These are phyloP conservation scores for Ascoidea tarda DNA, from an alignment of 805 yeast species.

Conservation along the genomic window DNA sequence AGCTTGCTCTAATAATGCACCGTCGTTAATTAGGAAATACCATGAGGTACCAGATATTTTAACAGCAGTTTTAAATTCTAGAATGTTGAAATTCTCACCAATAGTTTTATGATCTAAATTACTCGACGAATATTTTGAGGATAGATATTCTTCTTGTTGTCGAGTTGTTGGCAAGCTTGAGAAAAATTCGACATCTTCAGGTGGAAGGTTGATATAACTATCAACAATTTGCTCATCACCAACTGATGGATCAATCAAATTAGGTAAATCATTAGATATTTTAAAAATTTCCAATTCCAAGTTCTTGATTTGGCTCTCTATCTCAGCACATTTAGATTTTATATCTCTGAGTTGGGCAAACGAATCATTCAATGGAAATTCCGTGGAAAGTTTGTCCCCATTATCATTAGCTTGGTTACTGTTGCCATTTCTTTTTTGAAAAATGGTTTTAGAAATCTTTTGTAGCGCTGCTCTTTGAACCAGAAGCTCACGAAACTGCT, in stretches of 20 bases:
- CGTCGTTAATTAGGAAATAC: constrained; percentile 75
- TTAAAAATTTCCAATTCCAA: constrained; percentile 24
- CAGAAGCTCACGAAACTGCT: constrained; percentile 14
- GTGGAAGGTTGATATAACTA: constrained; percentile 34
- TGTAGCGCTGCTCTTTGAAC: constrained; percentile 16
- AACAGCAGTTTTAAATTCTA: constrained; percentile 64
- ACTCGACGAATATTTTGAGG: too few species aligned
- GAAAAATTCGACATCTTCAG: constrained; percentile 11
- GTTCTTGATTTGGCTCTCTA: constrained; percentile 7
- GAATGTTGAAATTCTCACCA: constrained; percentile 48
- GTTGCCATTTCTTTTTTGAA: constrained; percentile 12
- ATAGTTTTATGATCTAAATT: constrained; percentile 51
- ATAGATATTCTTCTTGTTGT: constrained; percentile 13
- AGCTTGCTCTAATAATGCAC: constrained; percentile 84
- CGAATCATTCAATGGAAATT: not conserved
- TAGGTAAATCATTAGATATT: constrained; percentile 45
- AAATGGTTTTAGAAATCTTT: constrained; percentile 6
- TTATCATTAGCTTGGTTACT: constrained; percentile 15
- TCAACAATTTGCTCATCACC: constrained; percentile 28
- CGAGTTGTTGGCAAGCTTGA: constrained; percentile 7
- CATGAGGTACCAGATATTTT: constrained; percentile 69
- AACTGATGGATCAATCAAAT: constrained; percentile 37
- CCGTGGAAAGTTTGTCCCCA: constrained; percentile 1
- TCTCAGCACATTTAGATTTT: not conserved
- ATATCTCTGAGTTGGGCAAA: not conserved